phyloP scores from a whole-genome alignment of 2,329 filamentous ascomycete genomes.

The Thermothelomyces thermophilus region DNA sequence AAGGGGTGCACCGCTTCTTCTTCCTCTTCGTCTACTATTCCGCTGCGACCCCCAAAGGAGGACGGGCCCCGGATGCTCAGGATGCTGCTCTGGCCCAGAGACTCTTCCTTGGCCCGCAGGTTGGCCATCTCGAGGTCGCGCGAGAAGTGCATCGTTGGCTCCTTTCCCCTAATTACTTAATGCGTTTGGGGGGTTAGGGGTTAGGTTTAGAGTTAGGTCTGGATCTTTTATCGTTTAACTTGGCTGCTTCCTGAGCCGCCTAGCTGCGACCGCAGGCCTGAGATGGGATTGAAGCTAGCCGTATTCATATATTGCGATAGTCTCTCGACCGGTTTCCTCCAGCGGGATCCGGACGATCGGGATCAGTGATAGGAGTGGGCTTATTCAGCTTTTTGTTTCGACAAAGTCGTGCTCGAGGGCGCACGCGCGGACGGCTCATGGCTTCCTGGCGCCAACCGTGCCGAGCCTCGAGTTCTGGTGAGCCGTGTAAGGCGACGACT shows the following conservation, averaged over 20 bases:
- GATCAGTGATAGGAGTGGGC: no score
- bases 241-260: no score
- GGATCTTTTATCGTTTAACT: no score
- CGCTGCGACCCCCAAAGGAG: conserved; percentile 32
- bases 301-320: no score
- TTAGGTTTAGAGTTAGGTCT: no score
- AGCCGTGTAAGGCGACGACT: neutral
- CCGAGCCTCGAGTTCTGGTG: neutral
- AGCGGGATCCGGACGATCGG: neutral
- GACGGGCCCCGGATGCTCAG: conserved; percentile 45
- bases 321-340: neutral
- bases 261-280: no score
- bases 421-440: no score
- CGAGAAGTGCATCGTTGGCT: conserved; percentile 32
- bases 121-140: conserved; percentile 50
- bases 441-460: neutral
- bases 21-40: conserved; percentile 24
- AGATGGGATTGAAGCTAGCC: no score
- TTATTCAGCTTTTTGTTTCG: no score
- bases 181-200: no score
- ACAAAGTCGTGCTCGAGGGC: no score
- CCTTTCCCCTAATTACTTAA: neutral
- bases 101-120: conserved; percentile 54
- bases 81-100: conserved; percentile 42
- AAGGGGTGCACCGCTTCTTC: conserved; percentile 28